Conservation (phyloP, 331 rosid genomes). For the Spiraea crenata region DNA sequence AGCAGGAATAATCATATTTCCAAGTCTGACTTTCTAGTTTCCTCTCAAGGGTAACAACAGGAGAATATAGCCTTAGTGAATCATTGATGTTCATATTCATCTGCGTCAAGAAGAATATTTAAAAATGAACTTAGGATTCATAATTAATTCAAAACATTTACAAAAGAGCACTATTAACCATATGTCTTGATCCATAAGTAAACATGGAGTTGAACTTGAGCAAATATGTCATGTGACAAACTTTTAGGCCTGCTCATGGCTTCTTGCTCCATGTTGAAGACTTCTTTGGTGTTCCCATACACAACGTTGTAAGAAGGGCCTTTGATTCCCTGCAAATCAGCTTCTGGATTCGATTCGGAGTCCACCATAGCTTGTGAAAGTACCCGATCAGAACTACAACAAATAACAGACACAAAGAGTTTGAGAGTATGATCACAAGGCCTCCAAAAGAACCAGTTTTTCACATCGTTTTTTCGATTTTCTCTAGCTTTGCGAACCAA, state of each 20-base stretch:
- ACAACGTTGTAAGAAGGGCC: no score
- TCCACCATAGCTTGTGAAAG: no score
- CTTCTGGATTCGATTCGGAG: no score
- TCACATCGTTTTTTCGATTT: no score
- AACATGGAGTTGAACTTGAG: background rate
- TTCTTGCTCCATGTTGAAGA: conserved; percentile 7
- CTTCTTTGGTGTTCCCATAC: background rate
- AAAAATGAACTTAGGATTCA: background rate
- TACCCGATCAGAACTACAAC: no score
- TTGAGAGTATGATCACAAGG: conserved; percentile 6
- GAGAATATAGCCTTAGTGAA: conserved; percentile 14
- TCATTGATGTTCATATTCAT: conserved; percentile 15
- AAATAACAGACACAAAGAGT: no score
- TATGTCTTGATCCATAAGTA: conserved; percentile 17
- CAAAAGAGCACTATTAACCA: conserved; percentile 23
- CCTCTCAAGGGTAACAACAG: background rate
- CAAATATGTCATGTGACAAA: conserved; percentile 22
- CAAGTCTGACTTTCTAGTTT: background rate
- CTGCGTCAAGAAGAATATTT: background rate
- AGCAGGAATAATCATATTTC: background rate
- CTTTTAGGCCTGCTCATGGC: conserved; percentile 4
- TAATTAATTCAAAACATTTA: background rate
- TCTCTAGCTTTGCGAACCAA: no score
- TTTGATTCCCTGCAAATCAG: no score
- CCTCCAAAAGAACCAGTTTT: background rate